Evolutionary conservation across 768 basidiomycete species (phyloP), one percentile per base, ranked within the genome.

Genomic region (Steccherinum ochraceum): DNA sequence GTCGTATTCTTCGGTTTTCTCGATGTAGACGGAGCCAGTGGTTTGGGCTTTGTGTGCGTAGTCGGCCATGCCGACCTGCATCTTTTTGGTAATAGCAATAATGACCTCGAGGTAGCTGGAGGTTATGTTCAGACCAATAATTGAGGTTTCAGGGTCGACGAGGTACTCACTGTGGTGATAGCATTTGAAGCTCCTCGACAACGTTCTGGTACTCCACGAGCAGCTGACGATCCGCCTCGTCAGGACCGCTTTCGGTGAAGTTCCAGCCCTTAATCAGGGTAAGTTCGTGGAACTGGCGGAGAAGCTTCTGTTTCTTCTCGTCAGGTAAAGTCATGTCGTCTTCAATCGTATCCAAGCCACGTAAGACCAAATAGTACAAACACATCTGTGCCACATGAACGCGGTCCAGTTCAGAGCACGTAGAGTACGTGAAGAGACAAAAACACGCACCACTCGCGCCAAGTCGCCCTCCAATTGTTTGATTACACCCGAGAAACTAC

Each of bases 321-420:
- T 93, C 90, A 0, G 89, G 77, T 51, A 99, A 80, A 0, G 93
- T 89, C 93, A 97, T 97, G 71, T 99, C 95, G 67, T 99, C 95
- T 67, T 98, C 95, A 56, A 99, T 81, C 3, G 95, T 99, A 67
- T 99, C 95, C n/a, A 97, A 74, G 4, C 83, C 96, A 19, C 95
- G 83, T 4, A 99, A 77, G 4, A 94, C 88, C 40, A 99, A 80
- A 69, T 98, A 99, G 69, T 96, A 98, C 53, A 98, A 69, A 66
- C 89, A 93, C 56, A 97, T 84, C 95, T 96, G 55, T 5, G 20
- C 13, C 4, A 3, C 13, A 21, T 12, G 27, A 30, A 18, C 30
- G 19, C 12, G 19, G 25, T 35, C 39, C 30, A 25, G 40, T 27
- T 44, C 41, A 44, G 26, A 47, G 11, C 16, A 35, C 30, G 30